Percentiles rank a stretch among this genome's conserved stretches.
phyloP scores from a whole-genome alignment of 495 filamentous ascomycete species.

The Aspergillus avenaceus region DNA sequence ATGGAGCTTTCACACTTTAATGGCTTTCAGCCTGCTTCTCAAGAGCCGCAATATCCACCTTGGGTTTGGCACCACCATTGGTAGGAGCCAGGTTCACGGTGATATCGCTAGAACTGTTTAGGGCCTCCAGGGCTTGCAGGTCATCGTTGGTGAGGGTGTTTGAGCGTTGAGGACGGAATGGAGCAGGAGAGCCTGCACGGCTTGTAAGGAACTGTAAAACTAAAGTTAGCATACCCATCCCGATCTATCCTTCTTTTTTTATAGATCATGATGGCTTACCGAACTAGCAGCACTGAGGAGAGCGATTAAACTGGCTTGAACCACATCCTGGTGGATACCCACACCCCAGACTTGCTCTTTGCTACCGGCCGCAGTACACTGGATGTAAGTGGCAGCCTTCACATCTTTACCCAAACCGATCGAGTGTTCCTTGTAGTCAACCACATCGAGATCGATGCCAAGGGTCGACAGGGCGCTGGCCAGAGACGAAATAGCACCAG shows the following conservation, averaged over 20 bases:
- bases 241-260: no score
- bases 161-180: slow-evolving; percentile 44
- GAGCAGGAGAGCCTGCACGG: slow-evolving; percentile 40
- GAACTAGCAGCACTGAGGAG: slow-evolving; percentile 84
- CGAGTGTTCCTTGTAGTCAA: slow-evolving; percentile 94
- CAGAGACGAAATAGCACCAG: slow-evolving; percentile 85
- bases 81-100: slow-evolving; percentile 1
- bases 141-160: slow-evolving; percentile 44
- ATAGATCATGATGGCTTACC: no score
- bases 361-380: slow-evolving; percentile 71
- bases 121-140: slow-evolving; percentile 39
- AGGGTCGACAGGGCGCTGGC: slow-evolving; percentile 76
- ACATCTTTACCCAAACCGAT: slow-evolving; percentile 75
- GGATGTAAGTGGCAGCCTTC: slow-evolving; percentile 91
- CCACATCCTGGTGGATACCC: slow-evolving; percentile 91
- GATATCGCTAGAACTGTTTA: slow-evolving; percentile 22
- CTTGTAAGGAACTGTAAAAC: slow-evolving; percentile 41
- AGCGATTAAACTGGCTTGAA: slow-evolving; percentile 87
- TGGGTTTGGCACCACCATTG: slow-evolving; percentile 19
- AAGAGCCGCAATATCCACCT: slow-evolving; percentile 36
- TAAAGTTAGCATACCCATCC: slow-evolving; percentile 10
- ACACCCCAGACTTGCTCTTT: slow-evolving; percentile 83
- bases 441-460: slow-evolving; percentile 88
- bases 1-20: slow-evolving; percentile 9
- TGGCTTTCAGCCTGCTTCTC: slow-evolving; percentile 31